Evolutionary conservation across 1,284 basidiomycete genomes (phyloP).

Genomic region (Cerioporus squamosus): DNA sequence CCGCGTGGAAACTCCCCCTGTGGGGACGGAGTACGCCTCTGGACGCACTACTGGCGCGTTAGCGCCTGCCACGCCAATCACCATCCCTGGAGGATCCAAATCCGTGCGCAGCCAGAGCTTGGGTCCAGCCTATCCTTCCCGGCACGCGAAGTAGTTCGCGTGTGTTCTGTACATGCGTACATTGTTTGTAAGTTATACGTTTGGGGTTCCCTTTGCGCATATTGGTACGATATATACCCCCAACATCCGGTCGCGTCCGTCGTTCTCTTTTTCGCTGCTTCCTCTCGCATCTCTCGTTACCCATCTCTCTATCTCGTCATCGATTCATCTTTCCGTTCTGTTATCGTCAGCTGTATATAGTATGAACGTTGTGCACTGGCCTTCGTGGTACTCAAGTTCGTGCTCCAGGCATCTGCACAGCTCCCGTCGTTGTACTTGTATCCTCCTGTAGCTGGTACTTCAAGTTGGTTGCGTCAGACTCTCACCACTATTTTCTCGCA

Average conservation of each 20-base stretch:
- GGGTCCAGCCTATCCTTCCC: neutral
- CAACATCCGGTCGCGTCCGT: neutral
- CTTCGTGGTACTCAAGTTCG: neutral
- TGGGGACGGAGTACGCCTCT: neutral
- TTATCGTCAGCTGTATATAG: neutral
- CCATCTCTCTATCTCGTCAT: neutral
- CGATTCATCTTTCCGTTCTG: neutral
- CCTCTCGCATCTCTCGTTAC: neutral
- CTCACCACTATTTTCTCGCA: too few species aligned
- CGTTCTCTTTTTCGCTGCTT: neutral
- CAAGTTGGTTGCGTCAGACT: too few species aligned
- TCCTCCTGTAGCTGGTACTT: neutral
- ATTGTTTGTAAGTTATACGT: neutral
- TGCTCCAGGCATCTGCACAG: neutral
- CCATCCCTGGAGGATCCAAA: slow-evolving; percentile 14
- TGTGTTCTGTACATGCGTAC: neutral
- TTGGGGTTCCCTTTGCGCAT: neutral
- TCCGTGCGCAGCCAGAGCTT: slow-evolving; percentile 18
- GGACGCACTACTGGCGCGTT: slow-evolving; percentile 10
- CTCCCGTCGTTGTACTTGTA: neutral
- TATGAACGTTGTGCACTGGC: neutral
- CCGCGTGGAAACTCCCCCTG: slow-evolving; percentile 15
- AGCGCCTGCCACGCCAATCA: slow-evolving; percentile 18
- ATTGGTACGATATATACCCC: neutral
- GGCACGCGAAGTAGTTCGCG: slow-evolving; percentile 1